Conservation (phyloP, 371 early-diverging fungal species). For the Mucor piriformis region DNA sequence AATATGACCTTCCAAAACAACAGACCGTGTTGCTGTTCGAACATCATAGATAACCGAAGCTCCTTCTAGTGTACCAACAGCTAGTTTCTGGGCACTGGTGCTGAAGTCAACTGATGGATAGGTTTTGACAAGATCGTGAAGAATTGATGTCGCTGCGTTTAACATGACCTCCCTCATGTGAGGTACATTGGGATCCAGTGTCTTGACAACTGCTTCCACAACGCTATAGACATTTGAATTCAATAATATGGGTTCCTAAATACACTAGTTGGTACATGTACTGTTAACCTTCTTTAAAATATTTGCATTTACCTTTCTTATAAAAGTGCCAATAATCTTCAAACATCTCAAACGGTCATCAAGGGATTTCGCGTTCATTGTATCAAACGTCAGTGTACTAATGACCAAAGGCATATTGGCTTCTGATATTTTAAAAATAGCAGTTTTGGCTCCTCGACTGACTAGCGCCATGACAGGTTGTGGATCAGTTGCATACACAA, state of each 20-base stretch:
- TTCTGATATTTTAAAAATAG: slow-evolving; percentile 76
- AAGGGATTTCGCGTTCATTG: slow-evolving; percentile 66
- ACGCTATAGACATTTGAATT: slow-evolving; percentile 65
- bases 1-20: slow-evolving; percentile 76
- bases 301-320: slow-evolving; percentile 56
- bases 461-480: slow-evolving; percentile 41
- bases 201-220: slow-evolving; percentile 80
- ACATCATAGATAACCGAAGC: slow-evolving; percentile 80
- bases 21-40: slow-evolving; percentile 81
- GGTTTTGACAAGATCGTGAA: slow-evolving; percentile 79
- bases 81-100: slow-evolving; percentile 73
- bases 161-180: slow-evolving; percentile 74
- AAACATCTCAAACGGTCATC: slow-evolving; percentile 63
- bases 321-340: slow-evolving; percentile 73
- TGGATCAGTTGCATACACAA: slow-evolving; percentile 56
- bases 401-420: slow-evolving; percentile 73
- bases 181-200: slow-evolving; percentile 82
- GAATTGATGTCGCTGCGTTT: slow-evolving; percentile 68
- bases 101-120: slow-evolving; percentile 82
- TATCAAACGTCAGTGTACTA: slow-evolving; percentile 75
- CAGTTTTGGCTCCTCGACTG: slow-evolving; percentile 65
- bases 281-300: background rate
- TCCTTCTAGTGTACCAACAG: slow-evolving; percentile 83
- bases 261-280: slow-evolving; percentile 31
- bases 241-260: slow-evolving; percentile 62